phyloP scores from a whole-genome alignment of 1,284 basidiomycete genomes.

The Moesziomyces aphidis region DNA sequence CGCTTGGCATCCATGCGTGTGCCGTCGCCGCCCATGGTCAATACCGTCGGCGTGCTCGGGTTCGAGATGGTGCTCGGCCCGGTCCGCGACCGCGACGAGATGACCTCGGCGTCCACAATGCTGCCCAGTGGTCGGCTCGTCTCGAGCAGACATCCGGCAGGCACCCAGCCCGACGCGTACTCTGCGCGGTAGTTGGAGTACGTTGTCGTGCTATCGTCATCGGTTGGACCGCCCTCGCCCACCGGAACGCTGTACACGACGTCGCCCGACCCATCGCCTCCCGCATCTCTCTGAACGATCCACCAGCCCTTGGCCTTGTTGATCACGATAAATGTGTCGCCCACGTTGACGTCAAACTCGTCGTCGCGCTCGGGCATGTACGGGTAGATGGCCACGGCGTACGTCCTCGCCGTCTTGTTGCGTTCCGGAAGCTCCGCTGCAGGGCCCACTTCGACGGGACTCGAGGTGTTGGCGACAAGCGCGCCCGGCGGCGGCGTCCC shows the following conservation, averaged over 20 bases:
- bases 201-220: conserved; percentile 20
- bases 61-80: conserved; percentile 38
- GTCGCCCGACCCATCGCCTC: conserved; percentile 80
- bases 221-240: conserved; percentile 71
- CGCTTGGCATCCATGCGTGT: conserved; percentile 24
- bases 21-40: conserved; percentile 4
- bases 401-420: conserved; percentile 69
- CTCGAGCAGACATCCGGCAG: conserved; percentile 86
- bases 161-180: conserved; percentile 67
- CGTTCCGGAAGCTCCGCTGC: conserved; percentile 43
- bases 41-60: conserved; percentile 40
- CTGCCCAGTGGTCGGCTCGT: conserved; percentile 71
- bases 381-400: conserved; percentile 90
- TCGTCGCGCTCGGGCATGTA: conserved; percentile 97
- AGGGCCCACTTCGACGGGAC: conserved; percentile 52
- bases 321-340: conserved; percentile 82
- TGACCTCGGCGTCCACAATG: conserved; percentile 61
- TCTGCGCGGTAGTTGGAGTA: conserved; percentile 40
- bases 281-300: conserved; percentile 89
- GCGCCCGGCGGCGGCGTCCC: conserved; percentile 37
- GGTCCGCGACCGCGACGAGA: conserved; percentile 4
- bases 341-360: conserved; percentile 94
- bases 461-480: conserved; percentile 17
- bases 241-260: conserved; percentile 79
- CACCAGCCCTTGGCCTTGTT: conserved; percentile 97